These are phyloP conservation scores for Lepiota brunneoincarnata DNA, from an alignment of 768 basidiomycete species.

Conservation along the genomic window DNA sequence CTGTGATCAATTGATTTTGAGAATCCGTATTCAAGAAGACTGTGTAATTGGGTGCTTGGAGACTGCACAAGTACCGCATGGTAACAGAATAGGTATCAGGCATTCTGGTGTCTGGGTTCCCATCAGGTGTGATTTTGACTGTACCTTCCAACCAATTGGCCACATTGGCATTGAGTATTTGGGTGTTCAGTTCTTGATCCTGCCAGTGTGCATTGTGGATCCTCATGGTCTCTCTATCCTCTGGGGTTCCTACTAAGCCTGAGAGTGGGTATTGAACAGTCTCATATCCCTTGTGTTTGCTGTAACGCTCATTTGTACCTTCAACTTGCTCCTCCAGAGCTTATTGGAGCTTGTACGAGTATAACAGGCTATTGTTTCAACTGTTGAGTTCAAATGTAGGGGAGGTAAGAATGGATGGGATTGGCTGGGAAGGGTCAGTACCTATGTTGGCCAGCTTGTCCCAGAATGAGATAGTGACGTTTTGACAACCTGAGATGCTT, in stretches of 20 bases:
- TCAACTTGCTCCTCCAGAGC: not conserved
- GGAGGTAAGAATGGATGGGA: conserved; percentile 4
- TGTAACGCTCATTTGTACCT: not conserved
- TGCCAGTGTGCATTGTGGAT: too few species aligned
- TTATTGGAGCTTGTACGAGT: not conserved
- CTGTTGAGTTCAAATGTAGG: conserved; percentile 1
- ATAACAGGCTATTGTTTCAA: not conserved
- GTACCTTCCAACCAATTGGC: conserved; percentile 1
- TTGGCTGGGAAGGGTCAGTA: not conserved
- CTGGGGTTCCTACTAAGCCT: not conserved
- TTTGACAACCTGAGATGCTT: conserved; percentile 2
- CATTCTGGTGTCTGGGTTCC: too few species aligned
- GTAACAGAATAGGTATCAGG: too few species aligned
- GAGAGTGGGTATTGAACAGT: conserved; percentile 1
- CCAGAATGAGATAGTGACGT: conserved; percentile 5
- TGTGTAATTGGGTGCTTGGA: too few species aligned
- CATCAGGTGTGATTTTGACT: conserved; percentile 2
- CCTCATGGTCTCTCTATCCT: not conserved
- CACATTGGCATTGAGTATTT: not conserved
- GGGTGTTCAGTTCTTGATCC: not conserved
- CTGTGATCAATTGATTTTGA: too few species aligned
- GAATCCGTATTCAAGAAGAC: too few species aligned
- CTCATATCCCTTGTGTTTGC: not conserved
- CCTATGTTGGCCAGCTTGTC: conserved; percentile 1
- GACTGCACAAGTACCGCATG: too few species aligned